Base-by-base conservation (phyloP, 1,284 basidiomycete species). In the Boletus semigastroideus region DNA sequence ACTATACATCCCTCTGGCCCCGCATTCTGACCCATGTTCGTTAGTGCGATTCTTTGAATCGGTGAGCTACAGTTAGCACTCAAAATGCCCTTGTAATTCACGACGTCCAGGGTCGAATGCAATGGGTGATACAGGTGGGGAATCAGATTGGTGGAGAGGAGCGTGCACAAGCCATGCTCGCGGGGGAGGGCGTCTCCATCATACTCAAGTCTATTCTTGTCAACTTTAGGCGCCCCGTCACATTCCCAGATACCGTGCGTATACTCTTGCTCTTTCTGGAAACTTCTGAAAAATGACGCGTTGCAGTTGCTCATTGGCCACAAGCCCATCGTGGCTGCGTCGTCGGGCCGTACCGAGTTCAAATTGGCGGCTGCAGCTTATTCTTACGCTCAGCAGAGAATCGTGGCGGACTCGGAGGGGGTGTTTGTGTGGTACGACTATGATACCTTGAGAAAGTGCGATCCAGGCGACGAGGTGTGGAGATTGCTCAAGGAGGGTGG, bases 391-490 rank as follows among this genome's bases (percentile, higher is more conserved):
- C 87, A 88, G 63, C 72, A 75, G 38, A 69, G 76, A 9, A 73
- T 86, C 48, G 86, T 88, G 6, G 78, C 86, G 1, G 78, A 83
- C 53, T 79, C 82, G 2, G 79, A 82, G 60, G 80, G 83, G 47
- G 75, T 77, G 6, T 64, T 86, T 22, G 87, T 87, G 11, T 90
- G 87, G 87, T 90, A 89, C 53, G 82, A 87, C 63, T 88, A 89
- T 57, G 83, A 86, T 50, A 73, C 59, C 22, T 71, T 86, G 50
- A 74, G 71, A 65, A 90, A 86, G 66, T 82, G 79, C 58, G 76
- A 80, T 59, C 85, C 86, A 6, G 79, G 78, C 0, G 73, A 78
- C 52, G 69, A 73, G 37, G 59, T 66, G 4, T 68, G 73, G 65
- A 53, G 48, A 31, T 45, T 64, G 14, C 58, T 67, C 27, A 65